Conservation (phyloP, 192 early-diverging fungal species). For the Funneliformis mosseae region DNA sequence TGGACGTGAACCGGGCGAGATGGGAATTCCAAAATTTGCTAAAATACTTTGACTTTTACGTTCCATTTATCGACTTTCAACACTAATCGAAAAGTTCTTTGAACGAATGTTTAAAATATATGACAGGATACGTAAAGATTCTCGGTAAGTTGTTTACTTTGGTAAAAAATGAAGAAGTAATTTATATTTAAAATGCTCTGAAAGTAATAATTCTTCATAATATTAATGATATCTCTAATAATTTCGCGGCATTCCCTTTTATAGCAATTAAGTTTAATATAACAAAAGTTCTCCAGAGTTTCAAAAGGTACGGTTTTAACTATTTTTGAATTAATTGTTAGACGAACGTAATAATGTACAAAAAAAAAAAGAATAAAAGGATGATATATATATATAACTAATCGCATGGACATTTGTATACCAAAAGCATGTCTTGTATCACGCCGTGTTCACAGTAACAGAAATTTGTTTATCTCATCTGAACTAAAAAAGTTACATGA, state of each 20-base stretch:
- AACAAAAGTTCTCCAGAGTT: not conserved
- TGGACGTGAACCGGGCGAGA: slow-evolving; percentile 1
- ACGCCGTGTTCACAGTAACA: too few relatives aligned
- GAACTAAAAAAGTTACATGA: too few relatives aligned
- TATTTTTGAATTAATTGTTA: not conserved
- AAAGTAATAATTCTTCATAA: not conserved
- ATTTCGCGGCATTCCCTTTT: not conserved
- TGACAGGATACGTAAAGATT: not conserved
- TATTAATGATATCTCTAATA: not conserved
- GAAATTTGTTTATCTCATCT: too few relatives aligned
- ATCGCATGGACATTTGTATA: too few relatives aligned
- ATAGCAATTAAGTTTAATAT: not conserved
- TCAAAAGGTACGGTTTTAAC: not conserved
- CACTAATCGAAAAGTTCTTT: not conserved
- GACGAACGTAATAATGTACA: not conserved
- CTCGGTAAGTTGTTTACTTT: not conserved
- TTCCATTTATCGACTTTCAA: not conserved
- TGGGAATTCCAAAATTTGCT: slow-evolving; percentile 33
- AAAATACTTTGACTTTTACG: slow-evolving; percentile 31
- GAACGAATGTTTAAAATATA: not conserved
- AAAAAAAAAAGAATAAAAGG: too few relatives aligned
- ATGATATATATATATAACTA: too few relatives aligned
- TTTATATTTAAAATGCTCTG: too few relatives aligned
- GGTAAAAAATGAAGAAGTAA: not conserved
- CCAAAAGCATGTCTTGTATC: too few relatives aligned